A percentile compares a stretch with the other conserved stretches of the same genome.
These are phyloP conservation scores for Rhizophora mangle DNA, from an alignment of 345 rosid species.

Conservation along the genomic window DNA sequence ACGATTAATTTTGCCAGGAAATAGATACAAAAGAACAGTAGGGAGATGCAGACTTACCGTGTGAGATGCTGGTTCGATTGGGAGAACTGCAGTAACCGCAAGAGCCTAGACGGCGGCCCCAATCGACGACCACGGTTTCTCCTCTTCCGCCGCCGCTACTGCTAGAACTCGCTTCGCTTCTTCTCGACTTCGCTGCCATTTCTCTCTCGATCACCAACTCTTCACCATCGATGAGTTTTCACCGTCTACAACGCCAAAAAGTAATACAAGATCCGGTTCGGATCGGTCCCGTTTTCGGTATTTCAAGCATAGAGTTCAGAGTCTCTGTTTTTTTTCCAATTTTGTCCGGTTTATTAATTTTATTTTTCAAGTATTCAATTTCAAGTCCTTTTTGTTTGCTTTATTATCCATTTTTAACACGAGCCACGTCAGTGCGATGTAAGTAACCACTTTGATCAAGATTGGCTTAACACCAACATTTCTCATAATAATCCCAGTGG, in stretches of 20 bases:
- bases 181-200: constrained; percentile 39
- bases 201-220: constrained; percentile 4
- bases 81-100: constrained; percentile 78
- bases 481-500: too few relatives aligned
- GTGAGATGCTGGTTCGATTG: constrained; percentile 49
- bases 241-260: too few relatives aligned
- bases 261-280: not conserved
- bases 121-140: constrained; percentile 59
- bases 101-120: constrained; percentile 43
- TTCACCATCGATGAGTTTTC: not conserved
- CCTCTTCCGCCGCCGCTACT: constrained; percentile 35
- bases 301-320: too few relatives aligned
- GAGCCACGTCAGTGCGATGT: too few relatives aligned
- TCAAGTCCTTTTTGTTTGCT: too few relatives aligned
- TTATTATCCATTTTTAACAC: too few relatives aligned
- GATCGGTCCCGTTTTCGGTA: too few relatives aligned
- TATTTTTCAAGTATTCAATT: too few relatives aligned
- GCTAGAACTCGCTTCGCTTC: constrained; percentile 72
- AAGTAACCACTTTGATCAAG: too few relatives aligned
- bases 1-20: not conserved
- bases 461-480: too few relatives aligned
- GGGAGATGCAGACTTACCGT: constrained; percentile 44
- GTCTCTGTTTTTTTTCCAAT: too few relatives aligned
- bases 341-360: too few relatives aligned
- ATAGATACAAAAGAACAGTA: not conserved